phyloP scores from a whole-genome alignment of 2,329 filamentous ascomycete genomes.

The Claviceps pazoutovae region DNA sequence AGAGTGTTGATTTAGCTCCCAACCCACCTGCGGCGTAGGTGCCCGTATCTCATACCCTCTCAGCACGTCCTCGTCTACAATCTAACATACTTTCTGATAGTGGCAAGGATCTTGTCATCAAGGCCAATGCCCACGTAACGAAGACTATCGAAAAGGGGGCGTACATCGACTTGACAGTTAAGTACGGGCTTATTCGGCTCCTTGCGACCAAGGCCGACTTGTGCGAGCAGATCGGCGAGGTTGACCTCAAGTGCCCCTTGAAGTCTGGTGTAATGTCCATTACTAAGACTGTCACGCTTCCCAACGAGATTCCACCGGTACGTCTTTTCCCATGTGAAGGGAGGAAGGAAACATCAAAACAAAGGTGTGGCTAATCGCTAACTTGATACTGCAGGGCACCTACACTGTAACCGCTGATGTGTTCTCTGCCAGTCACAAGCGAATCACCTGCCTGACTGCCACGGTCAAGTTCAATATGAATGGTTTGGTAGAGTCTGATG shows the following conservation, averaged over 20 bases:
- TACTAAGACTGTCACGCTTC: constrained; percentile 72
- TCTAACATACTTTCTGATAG: constrained; percentile 32
- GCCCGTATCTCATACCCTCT: background rate
- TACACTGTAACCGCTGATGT: constrained; percentile 86
- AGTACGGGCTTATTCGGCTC: constrained; percentile 85
- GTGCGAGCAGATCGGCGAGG: constrained; percentile 78
- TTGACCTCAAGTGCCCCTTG: constrained; percentile 80
- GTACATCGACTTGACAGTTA: constrained; percentile 71
- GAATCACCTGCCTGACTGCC: constrained; percentile 78
- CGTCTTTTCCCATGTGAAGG: constrained; percentile 20
- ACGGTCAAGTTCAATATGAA: constrained; percentile 44
- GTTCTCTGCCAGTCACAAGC: constrained; percentile 54
- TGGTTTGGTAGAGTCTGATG: constrained; percentile 23
- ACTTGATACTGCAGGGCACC: constrained; percentile 47
- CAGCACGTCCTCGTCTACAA: background rate
- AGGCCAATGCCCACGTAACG: constrained; percentile 60
- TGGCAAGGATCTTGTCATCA: constrained; percentile 64
- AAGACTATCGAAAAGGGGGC: constrained; percentile 64
- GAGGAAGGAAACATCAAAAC: background rate
- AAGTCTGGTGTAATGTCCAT: constrained; percentile 62
- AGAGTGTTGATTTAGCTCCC: constrained; percentile 57
- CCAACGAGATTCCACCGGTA: constrained; percentile 78
- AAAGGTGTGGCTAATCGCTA: background rate
- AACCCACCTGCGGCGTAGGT: constrained; percentile 75
- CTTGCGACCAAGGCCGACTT: constrained; percentile 70